Conservation (phyloP, 495 filamentous ascomycete genomes). For the Lentithecium fluviatile region DNA sequence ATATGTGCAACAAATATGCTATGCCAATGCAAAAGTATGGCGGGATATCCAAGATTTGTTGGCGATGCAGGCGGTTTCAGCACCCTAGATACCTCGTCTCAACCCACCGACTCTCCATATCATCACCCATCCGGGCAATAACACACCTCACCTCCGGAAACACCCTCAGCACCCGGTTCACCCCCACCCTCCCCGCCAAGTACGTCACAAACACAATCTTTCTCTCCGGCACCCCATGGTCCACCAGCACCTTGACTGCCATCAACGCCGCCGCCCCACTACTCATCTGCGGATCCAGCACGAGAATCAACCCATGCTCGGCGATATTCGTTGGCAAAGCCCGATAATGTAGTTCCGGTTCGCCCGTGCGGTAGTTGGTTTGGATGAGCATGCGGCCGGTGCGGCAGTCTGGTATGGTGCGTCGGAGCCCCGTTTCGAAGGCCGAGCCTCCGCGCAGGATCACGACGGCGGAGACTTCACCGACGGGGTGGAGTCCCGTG, state of each 20-base stretch:
- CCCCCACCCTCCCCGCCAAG: slow-evolving; percentile 73
- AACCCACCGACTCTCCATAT: slow-evolving; percentile 77
- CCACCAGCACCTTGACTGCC: slow-evolving; percentile 90
- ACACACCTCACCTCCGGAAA: slow-evolving; percentile 84
- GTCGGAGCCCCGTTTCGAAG: slow-evolving; percentile 81
- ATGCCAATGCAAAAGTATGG: neutral
- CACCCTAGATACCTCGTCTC: slow-evolving; percentile 80
- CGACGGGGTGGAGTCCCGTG: slow-evolving; percentile 63
- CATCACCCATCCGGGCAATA: slow-evolving; percentile 72
- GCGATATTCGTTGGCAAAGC: slow-evolving; percentile 69
- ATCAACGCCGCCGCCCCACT: slow-evolving; percentile 91
- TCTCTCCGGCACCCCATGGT: slow-evolving; percentile 86
- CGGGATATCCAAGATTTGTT: neutral
- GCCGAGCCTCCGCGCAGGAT: slow-evolving; percentile 83
- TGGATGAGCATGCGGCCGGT: slow-evolving; percentile 89
- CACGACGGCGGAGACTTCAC: slow-evolving; percentile 79
- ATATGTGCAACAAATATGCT: too few species aligned
- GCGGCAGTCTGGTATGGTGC: slow-evolving; percentile 87
- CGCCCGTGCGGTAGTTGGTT: slow-evolving; percentile 75
- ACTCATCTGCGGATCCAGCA: slow-evolving; percentile 92
- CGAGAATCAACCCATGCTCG: slow-evolving; percentile 71
- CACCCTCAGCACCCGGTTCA: slow-evolving; percentile 79
- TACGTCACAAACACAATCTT: slow-evolving; percentile 88
- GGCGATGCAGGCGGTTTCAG: slow-evolving; percentile 38
- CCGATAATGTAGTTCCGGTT: slow-evolving; percentile 88